These are phyloP conservation scores for Paramecium sexaurelia DNA, from an alignment of 73 alveolate genomes.

Conservation along the genomic window DNA sequence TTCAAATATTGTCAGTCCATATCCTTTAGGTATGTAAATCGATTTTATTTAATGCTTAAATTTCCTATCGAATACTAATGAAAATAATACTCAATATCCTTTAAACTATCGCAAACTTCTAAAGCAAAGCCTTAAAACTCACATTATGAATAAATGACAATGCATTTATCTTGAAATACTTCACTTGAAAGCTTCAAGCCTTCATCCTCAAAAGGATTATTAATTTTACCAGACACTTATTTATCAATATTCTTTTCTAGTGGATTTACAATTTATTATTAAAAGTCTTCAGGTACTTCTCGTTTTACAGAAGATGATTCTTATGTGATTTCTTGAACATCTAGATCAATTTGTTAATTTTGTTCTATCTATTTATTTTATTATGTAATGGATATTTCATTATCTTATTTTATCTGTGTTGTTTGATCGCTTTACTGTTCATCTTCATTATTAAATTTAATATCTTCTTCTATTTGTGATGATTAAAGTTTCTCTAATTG, in stretches of 20 bases:
- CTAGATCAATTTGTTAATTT: not conserved
- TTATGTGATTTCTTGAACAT: not conserved
- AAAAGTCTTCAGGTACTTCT: not conserved
- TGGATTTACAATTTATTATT: not conserved
- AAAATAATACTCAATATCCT: constrained; percentile 25
- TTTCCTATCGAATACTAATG: constrained; percentile 1
- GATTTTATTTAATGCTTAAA: not conserved
- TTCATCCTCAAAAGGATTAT: not conserved
- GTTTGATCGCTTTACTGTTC: not conserved
- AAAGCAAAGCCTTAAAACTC: constrained; percentile 3
- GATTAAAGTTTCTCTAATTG: not conserved
- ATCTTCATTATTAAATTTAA: not conserved
- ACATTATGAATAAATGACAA: constrained; percentile 17
- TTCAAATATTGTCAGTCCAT: not conserved
- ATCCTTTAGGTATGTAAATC: not conserved
- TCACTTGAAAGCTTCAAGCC: not conserved
- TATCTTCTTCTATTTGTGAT: not conserved
- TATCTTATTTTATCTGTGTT: not conserved
- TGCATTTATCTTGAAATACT: not conserved
- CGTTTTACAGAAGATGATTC: not conserved
- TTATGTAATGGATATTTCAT: not conserved
- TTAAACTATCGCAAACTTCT: constrained; percentile 36
- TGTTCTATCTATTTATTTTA: not conserved
- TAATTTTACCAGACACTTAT: not conserved
- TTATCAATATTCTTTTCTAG: not conserved